Evolutionary conservation across 2,329 filamentous ascomycete species (phyloP).

Genomic region (Trichoderma sp.): DNA sequence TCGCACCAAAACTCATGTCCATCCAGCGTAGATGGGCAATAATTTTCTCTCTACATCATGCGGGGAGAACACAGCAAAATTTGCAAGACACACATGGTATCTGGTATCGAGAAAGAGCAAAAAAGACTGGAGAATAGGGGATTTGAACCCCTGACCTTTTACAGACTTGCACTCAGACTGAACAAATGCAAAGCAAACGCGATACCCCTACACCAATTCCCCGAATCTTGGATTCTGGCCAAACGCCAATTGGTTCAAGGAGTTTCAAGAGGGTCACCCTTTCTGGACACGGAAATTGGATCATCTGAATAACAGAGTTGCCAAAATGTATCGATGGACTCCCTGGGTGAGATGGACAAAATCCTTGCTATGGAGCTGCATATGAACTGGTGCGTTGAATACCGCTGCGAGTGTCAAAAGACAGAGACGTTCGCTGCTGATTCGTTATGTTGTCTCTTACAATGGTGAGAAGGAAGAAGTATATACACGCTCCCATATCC

Average conservation of each 20-base stretch:
- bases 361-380: not conserved
- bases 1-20: no score
- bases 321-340: not conserved
- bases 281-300: not conserved
- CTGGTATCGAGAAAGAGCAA: not conserved
- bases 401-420: not conserved
- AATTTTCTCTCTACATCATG: not conserved
- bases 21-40: not conserved
- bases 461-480: not conserved
- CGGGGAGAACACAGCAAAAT: not conserved
- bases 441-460: not conserved
- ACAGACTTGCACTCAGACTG: conserved; percentile 16
- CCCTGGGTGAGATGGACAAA: not conserved
- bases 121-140: conserved; percentile 18
- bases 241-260: not conserved
- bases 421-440: not conserved
- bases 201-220: conserved; percentile 20
- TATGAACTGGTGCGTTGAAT: not conserved
- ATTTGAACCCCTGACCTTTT: conserved; percentile 20
- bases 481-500: no score
- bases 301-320: not conserved
- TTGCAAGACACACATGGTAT: not conserved
- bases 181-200: conserved; percentile 18
- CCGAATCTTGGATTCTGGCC: not conserved
- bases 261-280: not conserved